Evolutionary conservation across 192 early-diverging fungal genomes (phyloP).

Genomic region (Backusella macrospora): DNA sequence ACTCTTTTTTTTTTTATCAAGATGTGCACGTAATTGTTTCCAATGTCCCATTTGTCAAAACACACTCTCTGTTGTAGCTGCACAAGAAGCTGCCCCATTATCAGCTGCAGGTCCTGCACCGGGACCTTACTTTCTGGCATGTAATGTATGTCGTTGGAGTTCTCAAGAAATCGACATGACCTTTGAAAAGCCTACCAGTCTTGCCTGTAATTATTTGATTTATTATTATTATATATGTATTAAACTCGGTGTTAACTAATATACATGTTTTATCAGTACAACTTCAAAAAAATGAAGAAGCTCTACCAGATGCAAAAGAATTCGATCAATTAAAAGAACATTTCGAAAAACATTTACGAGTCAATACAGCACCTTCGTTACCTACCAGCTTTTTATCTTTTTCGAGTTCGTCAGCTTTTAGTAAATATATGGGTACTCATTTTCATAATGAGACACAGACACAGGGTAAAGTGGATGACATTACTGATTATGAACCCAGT

Average conservation of each 20-base stretch:
- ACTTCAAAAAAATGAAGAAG: conserved; percentile 79
- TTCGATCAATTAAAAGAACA: conserved; percentile 84
- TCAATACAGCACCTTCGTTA: conserved; percentile 40
- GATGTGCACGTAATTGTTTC: conserved; percentile 93
- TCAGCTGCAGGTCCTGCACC: conserved; percentile 31
- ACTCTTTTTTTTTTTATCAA: too few species aligned
- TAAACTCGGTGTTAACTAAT: too few species aligned
- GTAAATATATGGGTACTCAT: conserved; percentile 36
- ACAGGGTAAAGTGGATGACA: conserved; percentile 48
- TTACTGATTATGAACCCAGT: conserved; percentile 47
- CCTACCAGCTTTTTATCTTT: conserved; percentile 39
- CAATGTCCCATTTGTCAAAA: conserved; percentile 88
- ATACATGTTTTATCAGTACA: conserved; percentile 63
- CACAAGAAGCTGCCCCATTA: conserved; percentile 45
- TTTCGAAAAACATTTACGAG: conserved; percentile 77
- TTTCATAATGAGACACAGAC: conserved; percentile 19
- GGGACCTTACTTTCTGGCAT: conserved; percentile 73
- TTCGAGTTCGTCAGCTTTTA: conserved; percentile 34
- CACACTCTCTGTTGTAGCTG: conserved; percentile 74
- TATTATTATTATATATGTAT: too few species aligned
- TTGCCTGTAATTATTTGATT: conserved; percentile 73
- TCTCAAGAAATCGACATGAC: conserved; percentile 90
- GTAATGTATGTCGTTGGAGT: conserved; percentile 91
- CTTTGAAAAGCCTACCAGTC: conserved; percentile 93
- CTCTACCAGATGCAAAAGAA: conserved; percentile 71